phyloP scores from a whole-genome alignment of 2,329 filamentous ascomycete species.

The Aspergillus floridensis region DNA sequence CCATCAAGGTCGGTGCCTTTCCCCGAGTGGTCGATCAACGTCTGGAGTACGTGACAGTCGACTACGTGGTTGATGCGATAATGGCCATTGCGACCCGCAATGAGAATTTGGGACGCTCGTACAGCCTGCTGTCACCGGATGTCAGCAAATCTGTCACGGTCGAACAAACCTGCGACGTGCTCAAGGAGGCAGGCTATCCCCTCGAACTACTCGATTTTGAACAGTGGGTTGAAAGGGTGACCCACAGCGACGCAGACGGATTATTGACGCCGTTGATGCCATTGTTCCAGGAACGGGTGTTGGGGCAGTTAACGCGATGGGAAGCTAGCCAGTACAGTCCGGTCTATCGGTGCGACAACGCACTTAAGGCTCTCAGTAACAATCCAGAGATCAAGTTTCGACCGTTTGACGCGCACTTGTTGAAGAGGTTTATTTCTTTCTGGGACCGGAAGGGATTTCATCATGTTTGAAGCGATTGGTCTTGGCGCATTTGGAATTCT shows the following conservation, averaged over 20 bases:
- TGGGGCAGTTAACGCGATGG: slow-evolving; percentile 28
- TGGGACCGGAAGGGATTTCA: slow-evolving; percentile 12
- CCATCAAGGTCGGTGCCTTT: slow-evolving; percentile 61
- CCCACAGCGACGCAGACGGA: slow-evolving; percentile 1
- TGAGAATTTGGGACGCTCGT: slow-evolving; percentile 5
- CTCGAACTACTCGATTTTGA: slow-evolving; percentile 8
- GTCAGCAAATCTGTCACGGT: slow-evolving; percentile 4
- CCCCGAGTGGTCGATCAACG: slow-evolving; percentile 5
- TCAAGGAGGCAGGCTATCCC: slow-evolving; percentile 10
- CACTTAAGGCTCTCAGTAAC: slow-evolving; percentile 1
- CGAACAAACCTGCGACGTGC: slow-evolving; percentile 6
- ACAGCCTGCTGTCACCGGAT: slow-evolving; percentile 10
- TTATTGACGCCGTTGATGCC: slow-evolving; percentile 21
- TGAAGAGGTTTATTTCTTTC: slow-evolving; percentile 4
- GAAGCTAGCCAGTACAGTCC: slow-evolving; percentile 12
- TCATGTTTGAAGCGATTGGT: not conserved
- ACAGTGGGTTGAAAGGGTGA: slow-evolving; percentile 7
- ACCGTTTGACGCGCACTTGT: not conserved
- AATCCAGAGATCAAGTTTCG: not conserved
- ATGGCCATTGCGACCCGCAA: slow-evolving; percentile 14
- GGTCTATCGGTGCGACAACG: slow-evolving; percentile 8
- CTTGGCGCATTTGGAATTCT: not conserved
- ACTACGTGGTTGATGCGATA: slow-evolving; percentile 11
- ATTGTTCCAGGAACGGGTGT: slow-evolving; percentile 42
- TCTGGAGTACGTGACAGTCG: slow-evolving; percentile 9